Evolutionary conservation across 495 filamentous ascomycete genomes (phyloP), one percentile per base, ranked within the genome.

Genomic region (Filosporella fistucella): DNA sequence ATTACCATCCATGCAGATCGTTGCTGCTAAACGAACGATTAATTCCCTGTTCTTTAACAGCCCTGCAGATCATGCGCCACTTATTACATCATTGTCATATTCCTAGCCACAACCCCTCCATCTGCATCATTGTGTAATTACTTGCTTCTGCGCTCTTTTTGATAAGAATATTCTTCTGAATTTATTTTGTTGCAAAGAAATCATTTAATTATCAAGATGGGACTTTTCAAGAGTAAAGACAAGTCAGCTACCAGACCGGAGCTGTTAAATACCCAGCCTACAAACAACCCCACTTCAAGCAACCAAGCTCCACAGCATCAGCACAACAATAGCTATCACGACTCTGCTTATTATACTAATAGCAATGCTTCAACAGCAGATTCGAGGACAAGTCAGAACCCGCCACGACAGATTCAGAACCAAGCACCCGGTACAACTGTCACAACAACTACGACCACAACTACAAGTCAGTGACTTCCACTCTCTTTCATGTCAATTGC

Each of bases 391-490:
- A 14, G 21, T 25, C 48, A 51, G 24, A 8, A 33, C 16, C 20
- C 48, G n/a, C 48, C 41, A 14, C 48, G n/a, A n/a, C n/a, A 51
- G 23, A 25, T 30, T 26, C 39, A 44, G 22, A 28, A 36, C 16
- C 40, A 44, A 20, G 18, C 38, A 11, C 52, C 46, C 14, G 52
- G 52, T 23, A 55, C 52, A 18, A 55, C 52, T 0, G 30, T 55
- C 14, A 55, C 52, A 0, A 49, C 52, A 11, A 55, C 45, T 12
- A 54, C 51, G 2, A 55, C 52, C 1, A 55, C 52, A 2, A 55
- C 52, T 11, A 55, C 52, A 12, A 45, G 52, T 55, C 39, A 26
- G 41, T 50, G 1, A 0, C 17, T 30, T 28, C 18, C 18, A 41
- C 14, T 13, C 17, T 10, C 4, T 34, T n/a, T 12, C 5, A 36